Evolutionary conservation across 2,329 filamentous ascomycete species (phyloP), one percentile per base, ranked within the genome.

Genomic region (Fusarium algeriense): DNA sequence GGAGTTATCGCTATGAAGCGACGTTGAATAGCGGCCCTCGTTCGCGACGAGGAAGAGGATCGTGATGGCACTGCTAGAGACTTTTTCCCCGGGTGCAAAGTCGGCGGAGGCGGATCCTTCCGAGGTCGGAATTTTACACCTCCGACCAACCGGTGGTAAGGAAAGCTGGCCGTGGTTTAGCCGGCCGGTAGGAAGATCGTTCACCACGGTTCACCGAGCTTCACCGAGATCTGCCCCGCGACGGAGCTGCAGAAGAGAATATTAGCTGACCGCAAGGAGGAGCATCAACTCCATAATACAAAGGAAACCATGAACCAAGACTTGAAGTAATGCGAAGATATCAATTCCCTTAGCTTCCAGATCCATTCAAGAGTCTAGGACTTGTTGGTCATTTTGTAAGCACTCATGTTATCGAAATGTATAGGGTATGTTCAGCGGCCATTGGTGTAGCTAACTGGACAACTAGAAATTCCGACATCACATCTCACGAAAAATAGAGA

Each of bases 71-170:
- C 61, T 75, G 50, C 65, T 55, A 45, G 67, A 62, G 65, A 56
- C 75, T 78, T 80, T 79, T 77, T 76, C 75, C 60, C 70, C 44
- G 23, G 62, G 43, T 48, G 63, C 70, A 66, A 64, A 71, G 54
- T 73, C 53, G 71, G 64, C 62, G 48, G 56, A 62, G 50, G 59
- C 71, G 66, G 71, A 69, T 71, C 69, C 77, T 78, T 73, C 73
- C 75, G 76, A 75, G 67, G 71, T 75, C 73, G 73, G 74, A 78
- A 77, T 75, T 77, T 77, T 74, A 62, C 73, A 67, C 74, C 71
- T 70, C 73, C 75, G 75, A 77, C 70, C 63, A 72, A 71, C 67
- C 68, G 57, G 55, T 56, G 35, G 60, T 37, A 20, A 10, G 5
- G 8, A n/a, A 4, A 2, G 6, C 73, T 70, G 66, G 60, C 79